These are phyloP conservation scores for Puccinia triticina DNA, from an alignment of 1,284 basidiomycete species.

Conservation along the genomic window DNA sequence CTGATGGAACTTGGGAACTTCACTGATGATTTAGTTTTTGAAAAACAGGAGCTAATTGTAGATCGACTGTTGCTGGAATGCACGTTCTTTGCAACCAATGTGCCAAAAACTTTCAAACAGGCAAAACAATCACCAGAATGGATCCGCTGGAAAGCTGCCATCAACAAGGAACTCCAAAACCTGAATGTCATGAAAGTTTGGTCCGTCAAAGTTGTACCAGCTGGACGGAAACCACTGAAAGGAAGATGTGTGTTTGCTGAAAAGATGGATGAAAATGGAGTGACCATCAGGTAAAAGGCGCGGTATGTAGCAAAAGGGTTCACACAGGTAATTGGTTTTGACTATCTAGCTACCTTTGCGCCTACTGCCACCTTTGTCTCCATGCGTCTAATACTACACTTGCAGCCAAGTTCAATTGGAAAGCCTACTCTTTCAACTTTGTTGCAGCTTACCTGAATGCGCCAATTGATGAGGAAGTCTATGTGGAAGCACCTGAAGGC, in stretches of 20 bases:
- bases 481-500: neutral
- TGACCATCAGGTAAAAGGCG: neutral
- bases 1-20: too few relatives aligned
- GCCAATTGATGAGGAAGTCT: neutral
- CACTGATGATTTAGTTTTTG: too few relatives aligned
- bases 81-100: too few relatives aligned
- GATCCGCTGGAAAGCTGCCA: neutral
- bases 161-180: neutral
- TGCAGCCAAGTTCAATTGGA: neutral
- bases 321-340: neutral
- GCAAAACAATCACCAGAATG: too few relatives aligned
- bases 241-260: too few relatives aligned
- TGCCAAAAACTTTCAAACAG: too few relatives aligned
- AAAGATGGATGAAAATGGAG: neutral
- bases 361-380: constrained; percentile 12
- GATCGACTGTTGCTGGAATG: too few relatives aligned
- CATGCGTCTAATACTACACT: neutral
- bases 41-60: too few relatives aligned
- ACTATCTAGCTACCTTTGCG: neutral
- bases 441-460: neutral
- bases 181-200: neutral
- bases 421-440: constrained; percentile 5
- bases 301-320: constrained; percentile 14
- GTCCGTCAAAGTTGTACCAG: neutral
- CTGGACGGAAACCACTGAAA: neutral